Conservation (phyloP, 1,284 basidiomycete species). For the Microbotryum silenes-acaulis region DNA sequence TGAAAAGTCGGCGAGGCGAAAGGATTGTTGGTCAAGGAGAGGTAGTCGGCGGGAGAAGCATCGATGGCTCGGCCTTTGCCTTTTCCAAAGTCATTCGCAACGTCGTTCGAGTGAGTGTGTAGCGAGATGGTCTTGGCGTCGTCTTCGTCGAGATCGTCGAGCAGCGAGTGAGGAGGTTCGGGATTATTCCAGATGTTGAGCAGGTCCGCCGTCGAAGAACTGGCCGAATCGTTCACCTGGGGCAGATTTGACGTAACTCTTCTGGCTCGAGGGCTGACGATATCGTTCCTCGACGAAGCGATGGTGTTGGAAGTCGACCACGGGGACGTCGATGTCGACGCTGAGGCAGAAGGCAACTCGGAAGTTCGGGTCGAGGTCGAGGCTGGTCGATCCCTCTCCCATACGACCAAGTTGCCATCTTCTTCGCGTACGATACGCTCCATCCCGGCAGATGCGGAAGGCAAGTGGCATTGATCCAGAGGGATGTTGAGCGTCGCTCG, state of each 20-base stretch:
- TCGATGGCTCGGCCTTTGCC: not conserved
- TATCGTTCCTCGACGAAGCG: not conserved
- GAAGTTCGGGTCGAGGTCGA: constrained; percentile 9
- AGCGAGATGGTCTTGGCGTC: not conserved
- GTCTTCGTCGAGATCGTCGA: not conserved
- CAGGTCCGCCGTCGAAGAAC: constrained; percentile 8
- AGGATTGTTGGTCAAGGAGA: constrained; percentile 6
- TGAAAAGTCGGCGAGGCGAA: not conserved
- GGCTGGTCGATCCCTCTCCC: constrained; percentile 5
- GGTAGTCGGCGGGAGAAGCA: constrained; percentile 8
- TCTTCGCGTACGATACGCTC: constrained; percentile 18
- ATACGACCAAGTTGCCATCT: constrained; percentile 25
- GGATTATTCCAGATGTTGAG: constrained; percentile 11
- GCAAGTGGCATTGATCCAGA: constrained; percentile 40
- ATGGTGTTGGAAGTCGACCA: not conserved
- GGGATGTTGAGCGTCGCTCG: constrained; percentile 75
- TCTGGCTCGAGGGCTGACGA: constrained; percentile 13
- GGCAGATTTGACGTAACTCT: not conserved
- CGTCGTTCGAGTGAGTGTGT: constrained; percentile 1
- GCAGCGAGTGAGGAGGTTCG: not conserved
- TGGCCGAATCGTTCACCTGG: not conserved
- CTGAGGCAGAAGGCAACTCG: not conserved
- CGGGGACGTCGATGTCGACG: not conserved
- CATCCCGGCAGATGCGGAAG: constrained; percentile 17
- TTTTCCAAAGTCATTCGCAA: not conserved